These are phyloP conservation scores for Colletotrichum karsti DNA, from an alignment of 2,329 filamentous ascomycete species.

Conservation along the genomic window DNA sequence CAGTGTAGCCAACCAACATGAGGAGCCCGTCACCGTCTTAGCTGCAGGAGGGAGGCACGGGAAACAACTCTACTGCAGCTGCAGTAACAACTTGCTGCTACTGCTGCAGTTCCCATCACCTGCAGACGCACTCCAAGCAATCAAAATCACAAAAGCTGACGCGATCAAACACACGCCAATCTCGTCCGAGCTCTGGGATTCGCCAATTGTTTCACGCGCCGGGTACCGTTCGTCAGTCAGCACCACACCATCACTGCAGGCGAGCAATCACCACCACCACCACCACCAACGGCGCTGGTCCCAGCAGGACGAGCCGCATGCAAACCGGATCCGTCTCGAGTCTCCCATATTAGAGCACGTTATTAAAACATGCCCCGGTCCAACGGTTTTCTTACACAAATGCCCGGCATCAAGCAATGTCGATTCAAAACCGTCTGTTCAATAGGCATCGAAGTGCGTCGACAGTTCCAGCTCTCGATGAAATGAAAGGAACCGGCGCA, in stretches of 20 bases:
- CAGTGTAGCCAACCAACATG: not conserved
- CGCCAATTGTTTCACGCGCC: not conserved
- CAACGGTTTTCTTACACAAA: too few species aligned
- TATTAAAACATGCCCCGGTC: too few species aligned
- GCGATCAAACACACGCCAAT: too few species aligned
- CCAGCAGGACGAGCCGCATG: not conserved
- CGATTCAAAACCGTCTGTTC: too few species aligned
- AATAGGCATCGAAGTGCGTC: too few species aligned
- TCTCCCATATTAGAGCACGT: not conserved
- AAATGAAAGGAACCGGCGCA: too few species aligned
- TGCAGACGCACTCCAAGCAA: not conserved
- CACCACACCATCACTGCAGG: too few species aligned
- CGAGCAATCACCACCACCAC: not conserved
- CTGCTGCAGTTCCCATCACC: not conserved
- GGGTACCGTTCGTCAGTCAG: too few species aligned
- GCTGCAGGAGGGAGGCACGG: not conserved
- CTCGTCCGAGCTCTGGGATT: not conserved
- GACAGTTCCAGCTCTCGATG: too few species aligned
- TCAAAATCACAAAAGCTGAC: not conserved
- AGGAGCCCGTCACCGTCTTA: not conserved
- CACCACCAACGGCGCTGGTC: not conserved
- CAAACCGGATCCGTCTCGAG: not conserved
- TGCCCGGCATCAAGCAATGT: too few species aligned
- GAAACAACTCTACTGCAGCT: not conserved
- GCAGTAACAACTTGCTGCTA: not conserved